These are phyloP conservation scores for Camillea tinctor DNA, from an alignment of 2,329 filamentous ascomycete genomes.

Conservation along the genomic window DNA sequence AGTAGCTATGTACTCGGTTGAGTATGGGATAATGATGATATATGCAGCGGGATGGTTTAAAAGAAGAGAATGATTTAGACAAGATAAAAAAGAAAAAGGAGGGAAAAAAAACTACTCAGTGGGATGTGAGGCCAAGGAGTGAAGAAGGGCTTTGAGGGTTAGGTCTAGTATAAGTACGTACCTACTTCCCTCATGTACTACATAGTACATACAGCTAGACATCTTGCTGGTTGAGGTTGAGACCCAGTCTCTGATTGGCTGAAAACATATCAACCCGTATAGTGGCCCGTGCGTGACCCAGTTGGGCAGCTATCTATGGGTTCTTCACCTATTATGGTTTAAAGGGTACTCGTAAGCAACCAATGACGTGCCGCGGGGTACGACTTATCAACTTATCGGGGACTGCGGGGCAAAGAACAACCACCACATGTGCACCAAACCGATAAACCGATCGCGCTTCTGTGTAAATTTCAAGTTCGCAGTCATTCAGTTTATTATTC, in stretches of 20 bases:
- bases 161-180: not conserved
- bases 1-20: no score
- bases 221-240: not conserved
- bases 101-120: no score
- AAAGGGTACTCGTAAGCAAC: conserved; percentile 1
- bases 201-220: not conserved
- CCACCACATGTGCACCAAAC: no score
- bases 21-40: no score
- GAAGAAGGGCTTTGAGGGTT: no score
- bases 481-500: no score
- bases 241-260: not conserved
- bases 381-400: conserved; percentile 2
- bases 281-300: not conserved
- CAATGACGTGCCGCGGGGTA: conserved; percentile 15
- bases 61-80: no score
- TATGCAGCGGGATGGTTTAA: no score
- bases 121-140: no score
- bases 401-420: conserved; percentile 13
- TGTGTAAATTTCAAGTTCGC: conserved; percentile 4
- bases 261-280: not conserved
- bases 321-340: not conserved
- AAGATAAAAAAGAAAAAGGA: no score
- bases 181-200: not conserved
- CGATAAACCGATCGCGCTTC: conserved; percentile 1
- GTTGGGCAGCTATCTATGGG: conserved; percentile 7